Evolutionary conservation across 2,329 filamentous ascomycete genomes (phyloP), one percentile per base, ranked within the genome.

Genomic region (Daldinia sp.): DNA sequence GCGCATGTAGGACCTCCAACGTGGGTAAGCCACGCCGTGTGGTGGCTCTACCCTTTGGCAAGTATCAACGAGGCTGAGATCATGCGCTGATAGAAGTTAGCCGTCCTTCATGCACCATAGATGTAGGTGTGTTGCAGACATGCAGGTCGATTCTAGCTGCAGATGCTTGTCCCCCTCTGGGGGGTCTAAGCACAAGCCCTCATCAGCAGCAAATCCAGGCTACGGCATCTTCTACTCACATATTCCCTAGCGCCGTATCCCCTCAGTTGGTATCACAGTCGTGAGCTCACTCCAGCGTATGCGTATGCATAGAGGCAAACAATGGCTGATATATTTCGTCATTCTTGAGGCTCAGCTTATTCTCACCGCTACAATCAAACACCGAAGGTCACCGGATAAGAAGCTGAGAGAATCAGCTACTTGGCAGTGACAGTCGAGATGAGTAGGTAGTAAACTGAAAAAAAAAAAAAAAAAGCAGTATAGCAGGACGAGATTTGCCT

Each of bases 111-210:
- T 61, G 65, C 56, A 23, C 26, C 42, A 41, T 56, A 42, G 60
- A 68, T 72, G 68, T 62, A 56, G 70, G 68, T 71, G 70, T 72
- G 68, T 70, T 72, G 64, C 68, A 72, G 70, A 69, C 68, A 70
- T 72, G 68, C 68, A 71, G 37, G 65, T 46, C 60, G 60, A 61
- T 63, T 57, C 63, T 71, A 69, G 67, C 67, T 71, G 69, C 69
- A 69, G 67, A 48, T 57, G 54, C 26, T 63, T 60, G 59, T 68
- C 41, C 62, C 55, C 55, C 51, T 68, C n/a, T 42, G 26, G 68
- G 62, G 57, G 57, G 55, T 60, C 39, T 41, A 51, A 65, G 28
- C 64, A 65, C 57, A 33, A 56, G 20, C 53, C 30, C 35, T 56
- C 37, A 41, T 42, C 20, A 56, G 33, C 54, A 56, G 28, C 15